These are phyloP conservation scores for Talaromyces adpressus DNA, from an alignment of 495 filamentous ascomycete genomes.

Conservation along the genomic window DNA sequence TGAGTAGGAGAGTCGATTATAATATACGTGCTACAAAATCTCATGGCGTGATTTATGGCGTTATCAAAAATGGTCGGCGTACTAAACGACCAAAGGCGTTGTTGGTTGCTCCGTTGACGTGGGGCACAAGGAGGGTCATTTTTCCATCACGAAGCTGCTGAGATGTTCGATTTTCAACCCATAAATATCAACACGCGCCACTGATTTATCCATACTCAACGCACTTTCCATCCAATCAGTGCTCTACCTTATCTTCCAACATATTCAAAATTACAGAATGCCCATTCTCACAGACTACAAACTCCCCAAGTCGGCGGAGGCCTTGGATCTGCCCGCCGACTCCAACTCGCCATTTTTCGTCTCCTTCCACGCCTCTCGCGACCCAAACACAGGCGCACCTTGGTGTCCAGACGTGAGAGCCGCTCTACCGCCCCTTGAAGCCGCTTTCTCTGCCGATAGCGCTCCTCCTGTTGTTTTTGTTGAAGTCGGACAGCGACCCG, in stretches of 20 bases:
- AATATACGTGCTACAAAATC: background rate
- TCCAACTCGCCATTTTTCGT: conserved; percentile 18
- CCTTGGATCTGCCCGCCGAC: conserved; percentile 14
- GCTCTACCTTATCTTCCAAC: background rate
- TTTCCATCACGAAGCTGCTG: background rate
- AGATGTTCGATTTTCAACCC: background rate
- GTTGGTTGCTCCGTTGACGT: background rate
- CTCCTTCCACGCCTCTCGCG: conserved; percentile 21
- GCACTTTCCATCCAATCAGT: background rate
- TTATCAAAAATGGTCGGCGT: background rate
- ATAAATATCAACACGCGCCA: background rate
- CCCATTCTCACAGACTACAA: conserved; percentile 20
- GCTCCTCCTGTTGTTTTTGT: conserved; percentile 18
- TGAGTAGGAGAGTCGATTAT: background rate
- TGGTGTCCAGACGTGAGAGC: conserved; percentile 29
- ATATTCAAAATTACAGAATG: conserved; percentile 12
- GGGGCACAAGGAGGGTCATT: background rate
- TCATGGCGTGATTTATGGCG: background rate
- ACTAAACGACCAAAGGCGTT: background rate
- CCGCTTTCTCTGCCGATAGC: conserved; percentile 15
- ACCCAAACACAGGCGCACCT: conserved; percentile 19
- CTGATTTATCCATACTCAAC: background rate
- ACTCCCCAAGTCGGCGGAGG: conserved; percentile 15
- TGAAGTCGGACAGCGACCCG: conserved; percentile 21
- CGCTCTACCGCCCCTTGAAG: conserved; percentile 19